Evolutionary conservation across 495 filamentous ascomycete genomes (phyloP).

Genomic region (Podospora tetraspora): DNA sequence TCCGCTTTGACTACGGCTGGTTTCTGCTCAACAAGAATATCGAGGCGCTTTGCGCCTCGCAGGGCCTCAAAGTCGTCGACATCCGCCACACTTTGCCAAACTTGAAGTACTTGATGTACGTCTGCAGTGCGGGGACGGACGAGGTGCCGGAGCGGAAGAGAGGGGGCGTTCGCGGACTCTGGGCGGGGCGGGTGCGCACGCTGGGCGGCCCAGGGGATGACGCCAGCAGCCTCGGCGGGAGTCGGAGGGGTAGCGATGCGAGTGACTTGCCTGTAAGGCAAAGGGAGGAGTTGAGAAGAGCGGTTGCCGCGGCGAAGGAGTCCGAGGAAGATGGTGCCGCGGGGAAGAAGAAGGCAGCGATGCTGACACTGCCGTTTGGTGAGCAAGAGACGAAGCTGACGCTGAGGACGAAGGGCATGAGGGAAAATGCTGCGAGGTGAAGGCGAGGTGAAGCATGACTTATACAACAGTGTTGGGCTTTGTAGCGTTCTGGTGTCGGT

Average conservation of each 20-base stretch:
- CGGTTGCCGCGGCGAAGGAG: conserved; percentile 17
- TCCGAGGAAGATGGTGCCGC: background rate
- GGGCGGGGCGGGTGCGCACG: conserved; percentile 37
- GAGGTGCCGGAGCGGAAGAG: conserved; percentile 74
- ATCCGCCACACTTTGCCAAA: conserved; percentile 89
- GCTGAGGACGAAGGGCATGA: conserved; percentile 43
- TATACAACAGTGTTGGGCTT: background rate
- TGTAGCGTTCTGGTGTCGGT: background rate
- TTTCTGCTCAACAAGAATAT: conserved; percentile 93
- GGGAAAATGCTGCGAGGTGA: conserved; percentile 39
- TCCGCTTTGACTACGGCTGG: conserved; percentile 90
- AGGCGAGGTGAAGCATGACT: conserved; percentile 19
- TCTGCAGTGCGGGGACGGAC: conserved; percentile 69
- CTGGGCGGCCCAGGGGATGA: conserved; percentile 26
- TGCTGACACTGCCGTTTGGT: conserved; percentile 35
- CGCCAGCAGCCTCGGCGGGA: conserved; percentile 35
- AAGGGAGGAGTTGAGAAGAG: conserved; percentile 38
- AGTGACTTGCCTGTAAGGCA: conserved; percentile 34
- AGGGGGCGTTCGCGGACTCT: conserved; percentile 66
- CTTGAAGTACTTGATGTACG: conserved; percentile 84
- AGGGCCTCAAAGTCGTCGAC: conserved; percentile 72
- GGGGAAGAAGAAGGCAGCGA: background rate
- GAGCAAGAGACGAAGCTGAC: conserved; percentile 35
- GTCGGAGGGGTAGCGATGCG: conserved; percentile 45
- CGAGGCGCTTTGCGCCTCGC: conserved; percentile 71